Percentiles rank a stretch among this genome's conserved stretches.
These are phyloP conservation scores for Ascochyta lentis DNA, from an alignment of 2,329 filamentous ascomycete species.

Conservation along the genomic window DNA sequence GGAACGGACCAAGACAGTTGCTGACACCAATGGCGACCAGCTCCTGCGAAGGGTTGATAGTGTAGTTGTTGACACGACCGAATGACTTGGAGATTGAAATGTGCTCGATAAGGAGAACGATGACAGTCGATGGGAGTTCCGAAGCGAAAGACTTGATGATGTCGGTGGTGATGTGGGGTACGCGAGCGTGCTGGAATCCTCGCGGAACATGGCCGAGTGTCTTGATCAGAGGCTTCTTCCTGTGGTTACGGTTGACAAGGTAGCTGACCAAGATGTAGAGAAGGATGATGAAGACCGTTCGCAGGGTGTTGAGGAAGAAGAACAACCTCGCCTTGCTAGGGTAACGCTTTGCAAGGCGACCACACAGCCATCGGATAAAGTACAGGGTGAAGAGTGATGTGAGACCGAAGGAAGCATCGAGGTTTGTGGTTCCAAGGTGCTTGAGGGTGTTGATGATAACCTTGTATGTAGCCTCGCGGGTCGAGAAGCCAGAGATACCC, in stretches of 20 bases:
- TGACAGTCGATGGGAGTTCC: slow-evolving; percentile 83
- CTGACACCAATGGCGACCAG: slow-evolving; percentile 90
- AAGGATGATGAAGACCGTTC: slow-evolving; percentile 89
- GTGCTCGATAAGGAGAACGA: slow-evolving; percentile 95
- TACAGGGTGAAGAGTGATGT: slow-evolving; percentile 83
- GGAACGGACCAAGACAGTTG: slow-evolving; percentile 87
- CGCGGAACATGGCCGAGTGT: slow-evolving; percentile 54
- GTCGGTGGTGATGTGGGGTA: slow-evolving; percentile 69
- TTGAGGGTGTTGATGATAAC: slow-evolving; percentile 85
- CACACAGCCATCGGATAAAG: slow-evolving; percentile 67
- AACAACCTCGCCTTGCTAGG: slow-evolving; percentile 74
- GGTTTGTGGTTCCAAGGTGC: slow-evolving; percentile 68
- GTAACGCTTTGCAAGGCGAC: slow-evolving; percentile 68
- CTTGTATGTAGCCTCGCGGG: slow-evolving; percentile 77
- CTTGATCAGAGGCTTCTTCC: slow-evolving; percentile 68
- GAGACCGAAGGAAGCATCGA: slow-evolving; percentile 83
- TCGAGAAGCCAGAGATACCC: slow-evolving; percentile 77
- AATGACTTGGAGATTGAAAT: slow-evolving; percentile 98
- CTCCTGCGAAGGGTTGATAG: slow-evolving; percentile 93
- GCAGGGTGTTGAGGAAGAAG: slow-evolving; percentile 90
- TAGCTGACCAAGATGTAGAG: slow-evolving; percentile 92
- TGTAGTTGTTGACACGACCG: slow-evolving; percentile 93
- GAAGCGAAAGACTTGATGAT: slow-evolving; percentile 73
- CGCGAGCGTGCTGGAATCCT: slow-evolving; percentile 81
- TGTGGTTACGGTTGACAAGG: slow-evolving; percentile 72